Evolutionary conservation across 495 filamentous ascomycete genomes (phyloP), one percentile per base, ranked within the genome.

Genomic region (Xylaria castorea): DNA sequence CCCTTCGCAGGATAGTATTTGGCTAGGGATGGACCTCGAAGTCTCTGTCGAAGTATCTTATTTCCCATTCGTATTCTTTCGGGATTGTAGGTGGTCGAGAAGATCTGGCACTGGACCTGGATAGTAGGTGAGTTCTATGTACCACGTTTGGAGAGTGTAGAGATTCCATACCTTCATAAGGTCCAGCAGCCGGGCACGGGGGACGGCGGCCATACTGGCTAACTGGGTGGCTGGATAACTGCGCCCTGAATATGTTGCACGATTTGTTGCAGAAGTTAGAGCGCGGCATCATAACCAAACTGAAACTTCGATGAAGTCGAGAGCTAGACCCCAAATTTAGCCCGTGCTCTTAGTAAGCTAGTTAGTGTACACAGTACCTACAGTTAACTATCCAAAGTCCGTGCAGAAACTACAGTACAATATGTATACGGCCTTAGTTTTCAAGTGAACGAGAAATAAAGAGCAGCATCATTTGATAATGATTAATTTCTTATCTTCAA

Each of bases 61-160:
- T 94, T 97, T 73, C 96, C 96, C 55, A 92, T 87, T 74, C 96
- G 92, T 68, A 91, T 80, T 71, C 90, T 82, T 36, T 91, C 85
- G 16, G 96, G 96, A 83, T 99, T 99, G 87, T 90, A 98, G 60
- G 92, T 97, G 34, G 91, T 91, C 61, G 89, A 90, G 87, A 99
- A 99, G 81, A 99, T 90, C 80, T 91, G 89, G 85, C 92, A 97
- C 90, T 94, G 94, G 75, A 89, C 88, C 95, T 97, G 70, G 48
- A 46, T 18, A 22, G 1, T 51, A 51, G 50, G 40, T 72, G 16
- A 58, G 53, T 32, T 25, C 5, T 25, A 6, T 38, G 74, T 25
- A 22, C 36, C 22, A 36, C 22, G 22, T 32, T 14, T 9, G n/a
- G 27, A 38, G 25, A 62, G 27, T 25, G 34, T 42, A 38, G 2